Evolutionary conservation across 129 eudicot genomes (phyloP), one percentile per base, ranked within the genome.

Genomic region (Ambrosia trifida): DNA sequence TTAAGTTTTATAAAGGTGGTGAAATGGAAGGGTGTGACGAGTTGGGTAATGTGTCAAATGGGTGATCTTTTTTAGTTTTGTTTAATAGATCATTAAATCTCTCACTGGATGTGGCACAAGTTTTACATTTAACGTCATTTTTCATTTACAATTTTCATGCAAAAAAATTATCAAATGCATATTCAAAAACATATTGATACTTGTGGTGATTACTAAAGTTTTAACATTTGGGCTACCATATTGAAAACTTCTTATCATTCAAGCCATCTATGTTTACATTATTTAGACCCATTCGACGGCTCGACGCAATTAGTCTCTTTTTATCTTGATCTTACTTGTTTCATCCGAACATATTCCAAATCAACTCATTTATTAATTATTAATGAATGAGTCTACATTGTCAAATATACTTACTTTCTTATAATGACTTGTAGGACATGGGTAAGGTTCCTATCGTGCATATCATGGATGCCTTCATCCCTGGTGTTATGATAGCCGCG

Each of bases 401-500:
- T 32, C 4, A 49, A 8, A 3, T 47, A 9, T 54, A 12, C 30
- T 73, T 33, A 33, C 41, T 64, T 72, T 57, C 73, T 32, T 53
- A n/a, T 40, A 45, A 64, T 33, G 11, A 38, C 71, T 57, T 85
- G 69, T 36, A 86, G 91, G 85, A 80, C 70, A 83, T 86, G 91
- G 78, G 77, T 12, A 75, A 78, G 52, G 84, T 86, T 46, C 88
- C 91, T 58, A 38, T 70, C 2, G 66, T 17, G 40, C 81, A 86
- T 70, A 78, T 86, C 63, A 62, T 86, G 64, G 88, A 70, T 41
- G 91, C 91, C 52, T 57, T 74, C 61, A 65, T 86, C 24, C 88
- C 91, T 1, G 91, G 84, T 40, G 43, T 83, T 11, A 86, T 86
- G 88, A 78, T 86, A 24, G 88, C 88, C 2, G 88, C 80, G 31